Evolutionary conservation across 116 monocot species (phyloP).

Genomic region (Iris pallida): DNA sequence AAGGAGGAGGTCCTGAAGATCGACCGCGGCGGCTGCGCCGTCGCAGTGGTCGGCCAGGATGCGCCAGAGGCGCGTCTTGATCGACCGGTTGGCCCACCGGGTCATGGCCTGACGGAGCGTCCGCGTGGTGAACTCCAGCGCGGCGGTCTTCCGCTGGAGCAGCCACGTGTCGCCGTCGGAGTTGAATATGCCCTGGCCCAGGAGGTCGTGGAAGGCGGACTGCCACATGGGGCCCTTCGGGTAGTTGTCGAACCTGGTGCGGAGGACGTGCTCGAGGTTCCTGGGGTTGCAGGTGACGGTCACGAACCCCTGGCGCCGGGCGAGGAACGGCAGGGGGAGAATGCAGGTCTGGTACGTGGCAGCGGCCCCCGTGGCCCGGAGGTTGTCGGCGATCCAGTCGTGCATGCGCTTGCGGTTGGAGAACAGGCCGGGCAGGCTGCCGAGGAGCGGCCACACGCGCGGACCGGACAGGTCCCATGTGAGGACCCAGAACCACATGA

Average conservation of each 20-base stretch:
- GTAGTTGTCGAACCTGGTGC: constrained; percentile 20
- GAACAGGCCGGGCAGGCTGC: constrained; percentile 16
- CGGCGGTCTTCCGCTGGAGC: constrained; percentile 19
- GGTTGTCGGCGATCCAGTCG: constrained; percentile 23
- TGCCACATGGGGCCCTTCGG: constrained; percentile 23
- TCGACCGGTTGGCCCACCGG: constrained; percentile 21
- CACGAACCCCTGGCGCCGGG: constrained; percentile 10
- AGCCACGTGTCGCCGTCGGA: constrained; percentile 22
- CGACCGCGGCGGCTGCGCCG: constrained; percentile 10
- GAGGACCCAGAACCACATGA: constrained; percentile 13
- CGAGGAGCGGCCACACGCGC: constrained; percentile 12
- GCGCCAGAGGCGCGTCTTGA: constrained; percentile 21
- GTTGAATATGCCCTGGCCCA: constrained; percentile 20
- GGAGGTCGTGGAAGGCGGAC: constrained; percentile 18
- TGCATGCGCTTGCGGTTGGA: constrained; percentile 16
- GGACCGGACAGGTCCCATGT: constrained; percentile 7
- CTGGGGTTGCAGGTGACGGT: constrained; percentile 17
- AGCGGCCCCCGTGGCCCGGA: constrained; percentile 1
- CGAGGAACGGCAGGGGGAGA: constrained; percentile 15
- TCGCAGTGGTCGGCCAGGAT: constrained; percentile 11
- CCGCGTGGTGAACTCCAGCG: constrained; percentile 10
- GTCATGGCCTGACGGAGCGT: constrained; percentile 27
- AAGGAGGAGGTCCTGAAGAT: constrained; percentile 62
- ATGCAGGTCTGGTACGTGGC: constrained; percentile 16
- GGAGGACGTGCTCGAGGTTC: constrained; percentile 18